phyloP scores from a whole-genome alignment of 129 eudicot species.

The Lactuca saligna region DNA sequence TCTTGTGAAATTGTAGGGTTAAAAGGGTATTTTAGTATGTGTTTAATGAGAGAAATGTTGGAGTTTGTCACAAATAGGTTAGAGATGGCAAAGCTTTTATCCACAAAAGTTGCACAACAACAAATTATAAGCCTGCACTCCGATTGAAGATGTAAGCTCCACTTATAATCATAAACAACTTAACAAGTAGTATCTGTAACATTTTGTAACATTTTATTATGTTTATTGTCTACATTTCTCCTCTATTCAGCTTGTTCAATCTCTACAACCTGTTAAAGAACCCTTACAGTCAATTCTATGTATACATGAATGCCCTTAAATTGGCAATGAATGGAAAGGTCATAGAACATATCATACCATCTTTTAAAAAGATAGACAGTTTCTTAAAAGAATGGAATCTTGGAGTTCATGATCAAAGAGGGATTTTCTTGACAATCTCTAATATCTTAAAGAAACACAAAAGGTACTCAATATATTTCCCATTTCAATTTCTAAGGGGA shows the following conservation, averaged over 20 bases:
- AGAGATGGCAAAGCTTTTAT: conserved; percentile 78
- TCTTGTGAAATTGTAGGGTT: too few relatives aligned
- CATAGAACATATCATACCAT: conserved; percentile 65
- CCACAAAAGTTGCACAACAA: conserved; percentile 63
- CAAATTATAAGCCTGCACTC: conserved; percentile 73
- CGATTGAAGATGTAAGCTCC: conserved; percentile 72
- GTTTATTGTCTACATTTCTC: neutral
- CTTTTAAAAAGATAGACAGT: conserved; percentile 74
- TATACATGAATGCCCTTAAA: conserved; percentile 83
- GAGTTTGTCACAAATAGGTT: too few relatives aligned
- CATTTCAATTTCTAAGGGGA: too few relatives aligned
- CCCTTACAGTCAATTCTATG: conserved; percentile 73
- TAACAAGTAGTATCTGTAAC: neutral
- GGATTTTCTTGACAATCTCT: conserved; percentile 62
- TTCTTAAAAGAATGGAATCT: conserved; percentile 89
- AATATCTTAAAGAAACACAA: conserved; percentile 75
- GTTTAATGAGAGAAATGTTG: too few relatives aligned
- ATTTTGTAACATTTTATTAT: conserved; percentile 1
- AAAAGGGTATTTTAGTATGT: too few relatives aligned
- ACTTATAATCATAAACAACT: neutral
- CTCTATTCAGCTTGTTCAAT: conserved; percentile 72
- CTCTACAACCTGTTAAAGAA: conserved; percentile 86
- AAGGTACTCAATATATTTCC: conserved; percentile 52
- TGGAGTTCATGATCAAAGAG: conserved; percentile 80
- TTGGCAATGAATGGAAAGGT: conserved; percentile 76